These are phyloP conservation scores for Coemansia guatemalensis DNA, from an alignment of 192 early-diverging fungal species.

Conservation along the genomic window DNA sequence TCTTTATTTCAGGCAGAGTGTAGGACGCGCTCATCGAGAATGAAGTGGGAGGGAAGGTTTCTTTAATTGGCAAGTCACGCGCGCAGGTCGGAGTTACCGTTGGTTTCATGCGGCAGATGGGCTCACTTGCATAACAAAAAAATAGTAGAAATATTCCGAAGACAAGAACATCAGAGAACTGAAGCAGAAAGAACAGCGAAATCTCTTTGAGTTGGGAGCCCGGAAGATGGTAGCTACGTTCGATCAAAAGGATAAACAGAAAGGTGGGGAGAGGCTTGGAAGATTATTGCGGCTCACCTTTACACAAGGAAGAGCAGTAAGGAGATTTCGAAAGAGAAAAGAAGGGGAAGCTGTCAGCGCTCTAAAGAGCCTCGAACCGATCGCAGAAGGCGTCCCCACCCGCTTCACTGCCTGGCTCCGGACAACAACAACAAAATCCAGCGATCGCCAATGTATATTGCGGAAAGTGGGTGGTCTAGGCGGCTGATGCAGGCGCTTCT, in stretches of 20 bases:
- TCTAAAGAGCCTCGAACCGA: neutral
- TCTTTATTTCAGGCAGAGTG: neutral
- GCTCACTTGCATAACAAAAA: neutral
- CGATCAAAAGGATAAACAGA: neutral
- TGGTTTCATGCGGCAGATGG: neutral
- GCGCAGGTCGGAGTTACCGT: neutral
- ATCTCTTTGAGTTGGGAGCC: neutral
- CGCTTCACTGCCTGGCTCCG: neutral
- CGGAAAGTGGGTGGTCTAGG: neutral
- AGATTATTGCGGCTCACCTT: neutral
- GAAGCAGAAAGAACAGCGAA: neutral
- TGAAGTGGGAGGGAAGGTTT: neutral
- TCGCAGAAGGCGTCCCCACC: neutral
- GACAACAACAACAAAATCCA: neutral
- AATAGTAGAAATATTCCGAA: neutral
- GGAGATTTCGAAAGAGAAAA: too few species aligned
- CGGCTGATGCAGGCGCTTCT: neutral
- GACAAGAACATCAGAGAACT: neutral
- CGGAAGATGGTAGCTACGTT: neutral
- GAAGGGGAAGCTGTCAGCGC: too few species aligned
- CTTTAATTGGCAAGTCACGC: neutral
- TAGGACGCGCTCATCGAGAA: slow-evolving; percentile 3
- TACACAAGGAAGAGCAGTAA: neutral
- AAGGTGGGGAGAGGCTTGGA: neutral
- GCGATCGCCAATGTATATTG: neutral